phyloP scores from a whole-genome alignment of 1,284 basidiomycete genomes.

The Trametes pubescens region DNA sequence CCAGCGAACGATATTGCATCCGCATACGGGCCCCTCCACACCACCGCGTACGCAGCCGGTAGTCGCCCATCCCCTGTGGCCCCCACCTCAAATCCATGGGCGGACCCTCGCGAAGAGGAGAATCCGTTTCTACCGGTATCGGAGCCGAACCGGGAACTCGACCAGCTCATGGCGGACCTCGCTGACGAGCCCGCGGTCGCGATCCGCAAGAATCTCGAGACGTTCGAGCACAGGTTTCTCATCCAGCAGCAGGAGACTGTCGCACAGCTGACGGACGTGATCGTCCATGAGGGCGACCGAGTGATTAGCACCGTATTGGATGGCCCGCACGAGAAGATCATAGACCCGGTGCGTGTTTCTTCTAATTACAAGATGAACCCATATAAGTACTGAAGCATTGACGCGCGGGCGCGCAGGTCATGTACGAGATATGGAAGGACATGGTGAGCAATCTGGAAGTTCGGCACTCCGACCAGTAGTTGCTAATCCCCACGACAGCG shows the following conservation, averaged over 20 bases:
- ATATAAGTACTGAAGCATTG: background rate
- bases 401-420: conserved; percentile 12
- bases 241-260: conserved; percentile 37
- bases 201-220: conserved; percentile 36
- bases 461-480: background rate
- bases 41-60: too few species aligned
- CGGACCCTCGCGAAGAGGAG: too few species aligned
- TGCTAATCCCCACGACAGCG: conserved; percentile 30
- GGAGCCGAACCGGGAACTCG: conserved; percentile 7
- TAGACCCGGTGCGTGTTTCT: conserved; percentile 33
- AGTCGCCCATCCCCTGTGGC: too few species aligned
- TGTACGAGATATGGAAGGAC: conserved; percentile 41
- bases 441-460: conserved; percentile 35
- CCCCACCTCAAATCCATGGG: too few species aligned
- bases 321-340: conserved; percentile 41
- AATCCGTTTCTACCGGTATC: background rate
- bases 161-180: conserved; percentile 41
- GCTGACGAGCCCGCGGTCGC: conserved; percentile 35
- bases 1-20: too few species aligned
- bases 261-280: conserved; percentile 32
- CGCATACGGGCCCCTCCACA: too few species aligned
- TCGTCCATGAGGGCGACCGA: conserved; percentile 37
- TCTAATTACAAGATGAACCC: too few species aligned
- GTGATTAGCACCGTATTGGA: conserved; percentile 36
- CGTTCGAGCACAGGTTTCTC: conserved; percentile 42